These are phyloP conservation scores for Papiliotrema terrestris DNA, from an alignment of 1,284 basidiomycete genomes.

Conservation along the genomic window DNA sequence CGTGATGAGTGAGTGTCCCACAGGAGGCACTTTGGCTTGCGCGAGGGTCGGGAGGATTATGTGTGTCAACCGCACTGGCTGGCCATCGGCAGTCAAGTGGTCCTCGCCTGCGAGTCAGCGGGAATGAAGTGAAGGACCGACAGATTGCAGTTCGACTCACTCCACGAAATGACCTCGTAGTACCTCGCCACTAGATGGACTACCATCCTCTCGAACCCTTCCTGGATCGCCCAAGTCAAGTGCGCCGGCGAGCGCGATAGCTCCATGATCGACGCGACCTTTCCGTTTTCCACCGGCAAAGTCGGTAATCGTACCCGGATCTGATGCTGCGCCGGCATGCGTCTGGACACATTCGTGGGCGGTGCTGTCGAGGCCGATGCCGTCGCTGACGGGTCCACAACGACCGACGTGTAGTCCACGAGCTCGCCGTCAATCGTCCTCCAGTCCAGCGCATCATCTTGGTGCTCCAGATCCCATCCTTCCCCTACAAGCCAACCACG, in stretches of 20 bases:
- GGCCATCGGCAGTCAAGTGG: constrained; percentile 13
- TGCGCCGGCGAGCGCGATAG: constrained; percentile 42
- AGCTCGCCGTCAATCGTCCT: constrained; percentile 27
- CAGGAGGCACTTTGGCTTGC: constrained; percentile 9
- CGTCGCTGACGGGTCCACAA: neutral
- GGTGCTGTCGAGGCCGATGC: neutral
- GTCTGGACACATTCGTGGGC: too few species aligned
- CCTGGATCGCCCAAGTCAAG: constrained; percentile 40
- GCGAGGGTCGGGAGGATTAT: constrained; percentile 38
- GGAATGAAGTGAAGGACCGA: neutral
- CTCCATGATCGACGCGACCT: constrained; percentile 37
- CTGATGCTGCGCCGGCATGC: constrained; percentile 31
- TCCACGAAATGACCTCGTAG: constrained; percentile 47
- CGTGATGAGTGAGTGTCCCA: constrained; percentile 26
- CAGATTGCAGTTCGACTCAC: constrained; percentile 23
- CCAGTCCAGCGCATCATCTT: constrained; percentile 18
- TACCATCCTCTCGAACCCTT: constrained; percentile 45
- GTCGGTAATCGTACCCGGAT: constrained; percentile 19
- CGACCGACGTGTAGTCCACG: constrained; percentile 13
- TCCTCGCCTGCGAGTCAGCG: constrained; percentile 24
- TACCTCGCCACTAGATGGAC: constrained; percentile 45
- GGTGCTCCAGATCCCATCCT: constrained; percentile 7
- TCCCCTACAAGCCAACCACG: constrained; percentile 38
- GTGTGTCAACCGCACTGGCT: constrained; percentile 41
- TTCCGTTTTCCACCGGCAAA: constrained; percentile 11